Percentiles rank a stretch among this genome's conserved stretches.
phyloP scores from a whole-genome alignment of 352 stramenopile genomes.

The Pythium angustatum region DNA sequence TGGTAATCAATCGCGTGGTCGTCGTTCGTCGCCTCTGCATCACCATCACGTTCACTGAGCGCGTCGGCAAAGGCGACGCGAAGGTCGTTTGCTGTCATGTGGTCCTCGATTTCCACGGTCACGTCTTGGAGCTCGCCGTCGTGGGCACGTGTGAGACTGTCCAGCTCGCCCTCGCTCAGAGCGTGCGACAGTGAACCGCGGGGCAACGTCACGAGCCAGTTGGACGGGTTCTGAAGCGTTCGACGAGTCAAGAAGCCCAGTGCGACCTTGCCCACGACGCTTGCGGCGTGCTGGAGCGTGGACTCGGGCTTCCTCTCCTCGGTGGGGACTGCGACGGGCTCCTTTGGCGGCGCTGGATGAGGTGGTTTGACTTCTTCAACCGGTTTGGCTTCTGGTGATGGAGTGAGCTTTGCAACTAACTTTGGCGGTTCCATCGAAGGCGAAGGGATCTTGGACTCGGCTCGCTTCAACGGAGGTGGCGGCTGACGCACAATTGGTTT shows the following conservation, averaged over 20 bases:
- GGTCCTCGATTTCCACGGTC: constrained; percentile 37
- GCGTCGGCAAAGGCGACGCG: constrained; percentile 44
- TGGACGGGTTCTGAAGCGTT: constrained; percentile 41
- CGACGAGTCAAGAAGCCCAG: constrained; percentile 45
- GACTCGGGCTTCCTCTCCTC: constrained; percentile 18
- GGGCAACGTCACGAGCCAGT: constrained; percentile 53
- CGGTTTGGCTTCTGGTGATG: neutral
- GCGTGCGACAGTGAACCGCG: constrained; percentile 31
- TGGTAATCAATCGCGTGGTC: constrained; percentile 34
- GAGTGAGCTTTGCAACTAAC: neutral
- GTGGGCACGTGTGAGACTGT: constrained; percentile 13
- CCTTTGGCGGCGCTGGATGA: neutral
- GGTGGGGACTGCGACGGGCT: neutral
- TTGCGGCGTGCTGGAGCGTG: constrained; percentile 39
- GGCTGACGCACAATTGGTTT: constrained; percentile 9
- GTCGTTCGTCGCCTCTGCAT: neutral
- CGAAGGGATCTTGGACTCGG: constrained; percentile 7
- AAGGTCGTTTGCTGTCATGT: constrained; percentile 67
- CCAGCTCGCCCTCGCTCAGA: constrained; percentile 40
- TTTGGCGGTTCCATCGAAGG: neutral
- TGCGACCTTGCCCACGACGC: constrained; percentile 52
- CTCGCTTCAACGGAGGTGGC: neutral
- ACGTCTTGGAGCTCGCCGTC: constrained; percentile 15
- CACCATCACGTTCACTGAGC: constrained; percentile 26
- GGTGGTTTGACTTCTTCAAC: constrained; percentile 4